Evolutionary conservation across 2,329 filamentous ascomycete species (phyloP), one percentile per base, ranked within the genome.

Genomic region (Aspergillus transmontanensis): DNA sequence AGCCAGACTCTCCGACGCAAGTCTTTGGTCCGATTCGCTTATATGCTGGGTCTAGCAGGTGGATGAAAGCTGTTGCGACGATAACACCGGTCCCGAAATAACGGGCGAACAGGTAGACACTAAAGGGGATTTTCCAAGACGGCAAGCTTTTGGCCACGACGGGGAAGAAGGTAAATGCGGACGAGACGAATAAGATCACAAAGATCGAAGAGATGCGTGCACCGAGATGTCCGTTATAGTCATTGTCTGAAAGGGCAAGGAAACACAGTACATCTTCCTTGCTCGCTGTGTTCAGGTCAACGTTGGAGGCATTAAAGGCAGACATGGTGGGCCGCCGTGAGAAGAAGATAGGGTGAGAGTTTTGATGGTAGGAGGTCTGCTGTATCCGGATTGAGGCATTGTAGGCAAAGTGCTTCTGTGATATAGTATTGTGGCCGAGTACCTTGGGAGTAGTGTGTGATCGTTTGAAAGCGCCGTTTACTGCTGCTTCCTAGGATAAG

Each of bases 1-100:
- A 76, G 1, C 81, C 83, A 0, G 84, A 86, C 78, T 85, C 81
- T 28, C 84, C 84, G 5, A 85, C 82, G 63, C 83, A 86, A 30
- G 79, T 80, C 19, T 75, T 66, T 0, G 80, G 75, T 4, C 83
- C 83, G 57, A 83, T 82, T 57, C 80, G 76, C 1, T 51, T 55
- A 59, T 82, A 82, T 0, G 80, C 80, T 1, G 81, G 81, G 43
- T 82, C 80, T 21, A 82, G 78, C 9, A 83, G 76, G 71, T 84
- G 83, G 55, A 82, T 76, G 66, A 82, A 82, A 0, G 80, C 80
- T 4, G 81, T 83, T 7, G 81, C 80, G 46, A 83, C 67, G 58
- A 83, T 83, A 53, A 83, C 81, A 6, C 81, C 81, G 1, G 80
- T 76, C 30, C 81, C 80, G 57, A 83, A 83, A 70, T 82, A 82